Conservation (phyloP, 2,329 filamentous ascomycete species). For the Trichoderma atrobrunneum region DNA sequence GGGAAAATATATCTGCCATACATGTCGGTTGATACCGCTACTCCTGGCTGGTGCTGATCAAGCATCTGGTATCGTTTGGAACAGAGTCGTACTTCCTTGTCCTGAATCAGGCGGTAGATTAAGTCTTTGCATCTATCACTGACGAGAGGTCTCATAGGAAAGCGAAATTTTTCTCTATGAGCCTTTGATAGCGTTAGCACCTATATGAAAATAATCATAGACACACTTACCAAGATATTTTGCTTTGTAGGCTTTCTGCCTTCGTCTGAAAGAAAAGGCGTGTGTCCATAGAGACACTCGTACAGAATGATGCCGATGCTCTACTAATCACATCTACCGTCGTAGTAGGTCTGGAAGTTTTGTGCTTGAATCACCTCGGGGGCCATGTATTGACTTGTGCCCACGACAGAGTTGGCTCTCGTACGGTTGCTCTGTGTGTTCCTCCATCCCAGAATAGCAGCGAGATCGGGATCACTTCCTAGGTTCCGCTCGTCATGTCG, state of each 20-base stretch:
- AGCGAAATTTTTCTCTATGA: constrained; percentile 66
- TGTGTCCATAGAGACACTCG: constrained; percentile 90
- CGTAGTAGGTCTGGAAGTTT: constrained; percentile 66
- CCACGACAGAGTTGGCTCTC: constrained; percentile 81
- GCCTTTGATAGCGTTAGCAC: constrained; percentile 48
- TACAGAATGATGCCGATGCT: constrained; percentile 92
- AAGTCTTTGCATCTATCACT: constrained; percentile 73
- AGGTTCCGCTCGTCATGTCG: constrained; percentile 34
- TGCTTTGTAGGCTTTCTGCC: constrained; percentile 77
- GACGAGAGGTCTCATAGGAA: constrained; percentile 65
- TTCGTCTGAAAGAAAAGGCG: constrained; percentile 81
- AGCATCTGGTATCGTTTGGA: constrained; percentile 70
- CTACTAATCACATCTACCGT: constrained; percentile 96
- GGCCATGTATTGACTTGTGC: constrained; percentile 98
- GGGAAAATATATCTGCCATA: constrained; percentile 67
- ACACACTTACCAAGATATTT: constrained; percentile 68
- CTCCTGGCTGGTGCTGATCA: constrained; percentile 42
- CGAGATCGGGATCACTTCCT: constrained; percentile 30
- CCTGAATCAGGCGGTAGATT: constrained; percentile 67
- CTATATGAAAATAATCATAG: neutral
- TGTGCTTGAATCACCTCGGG: constrained; percentile 73
- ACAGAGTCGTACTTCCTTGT: constrained; percentile 73
- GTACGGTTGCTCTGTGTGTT: constrained; percentile 66
- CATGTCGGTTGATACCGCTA: constrained; percentile 24
- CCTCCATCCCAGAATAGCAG: constrained; percentile 63